Evolutionary conservation across 257 asterid genomes (phyloP), one percentile per base, ranked within the genome.

Genomic region (Striga asiatica): DNA sequence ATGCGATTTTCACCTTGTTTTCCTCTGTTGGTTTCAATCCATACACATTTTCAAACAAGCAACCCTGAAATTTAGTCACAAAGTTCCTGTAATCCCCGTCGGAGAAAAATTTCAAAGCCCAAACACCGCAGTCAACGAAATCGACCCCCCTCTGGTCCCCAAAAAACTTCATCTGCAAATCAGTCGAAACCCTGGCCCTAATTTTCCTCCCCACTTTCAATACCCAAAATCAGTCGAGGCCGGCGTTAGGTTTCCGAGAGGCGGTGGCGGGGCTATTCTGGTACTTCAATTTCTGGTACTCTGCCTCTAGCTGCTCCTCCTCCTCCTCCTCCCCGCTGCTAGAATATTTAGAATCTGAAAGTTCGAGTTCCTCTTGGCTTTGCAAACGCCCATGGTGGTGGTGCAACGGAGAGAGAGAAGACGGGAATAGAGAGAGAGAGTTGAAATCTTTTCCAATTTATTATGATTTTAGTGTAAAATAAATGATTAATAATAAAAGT

Each of bases 61-160:
- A 74, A 29, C 84, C 83, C 83, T 84, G 97, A 38, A 82, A 88
- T 63, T 60, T 68, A 1, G 86, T 77, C 56, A 84, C 87, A 27
- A 88, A 92, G 13, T 56, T 66, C 66, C 95, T 76, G 12, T 84
- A 88, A 74, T 82, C 99, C 45, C 77, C 95, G 63, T 92, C 87
- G 6, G 16, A 32, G 11, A 71, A 71, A 41, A 92, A 84, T 16
- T 76, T 84, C 84, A 92, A 66, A 19, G 97, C 99, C 99, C 99
- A 92, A 45, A 92, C 97, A 16, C 94, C 97, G n/a, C 56, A 9
- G 43, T 84, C 91, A 53, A 92, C 95, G 56, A 92, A 92, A 79
- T 92, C 97, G 38, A 85, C 82, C 82, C 99, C 82, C 81, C 93
- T 81, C 62, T 92, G 94, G 17, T 84, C 99, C 35, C 97, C 97